A percentile compares a stretch with the other conserved stretches of the same genome.
Conservation (phyloP, 2,329 filamentous ascomycete species). For the Pseudopyricularia cyperi region DNA sequence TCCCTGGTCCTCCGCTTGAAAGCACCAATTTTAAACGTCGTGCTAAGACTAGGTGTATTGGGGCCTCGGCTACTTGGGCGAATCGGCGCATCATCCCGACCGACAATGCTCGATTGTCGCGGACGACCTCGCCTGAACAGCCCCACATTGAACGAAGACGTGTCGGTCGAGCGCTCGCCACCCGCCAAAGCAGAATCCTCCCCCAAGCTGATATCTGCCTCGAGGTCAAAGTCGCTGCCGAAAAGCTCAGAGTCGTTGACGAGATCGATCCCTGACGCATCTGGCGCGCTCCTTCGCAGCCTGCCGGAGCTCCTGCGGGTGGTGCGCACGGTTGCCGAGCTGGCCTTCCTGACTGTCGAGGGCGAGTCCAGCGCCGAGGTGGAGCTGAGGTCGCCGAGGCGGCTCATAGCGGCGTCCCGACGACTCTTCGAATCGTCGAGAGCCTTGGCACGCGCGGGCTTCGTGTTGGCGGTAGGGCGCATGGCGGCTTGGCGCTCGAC, state of each 20-base stretch:
- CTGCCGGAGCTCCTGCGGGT: slow-evolving; percentile 21
- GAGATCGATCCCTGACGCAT: slow-evolving; percentile 33
- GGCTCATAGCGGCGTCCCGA: slow-evolving; percentile 23
- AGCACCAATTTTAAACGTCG: slow-evolving; percentile 40
- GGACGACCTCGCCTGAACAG: slow-evolving; percentile 30
- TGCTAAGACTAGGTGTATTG: slow-evolving; percentile 33
- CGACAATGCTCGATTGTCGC: slow-evolving; percentile 36
- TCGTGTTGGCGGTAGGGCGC: slow-evolving; percentile 4
- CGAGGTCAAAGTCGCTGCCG: slow-evolving; percentile 23
- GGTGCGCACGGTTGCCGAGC: slow-evolving; percentile 18
- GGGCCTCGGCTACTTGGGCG: slow-evolving; percentile 37
- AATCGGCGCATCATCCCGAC: slow-evolving; percentile 36
- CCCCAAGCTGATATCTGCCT: slow-evolving; percentile 20
- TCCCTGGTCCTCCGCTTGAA: slow-evolving; percentile 46
- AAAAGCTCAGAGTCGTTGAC: slow-evolving; percentile 34
- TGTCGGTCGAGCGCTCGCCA: slow-evolving; percentile 25
- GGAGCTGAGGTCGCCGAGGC: slow-evolving; percentile 20
- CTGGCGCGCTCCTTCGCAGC: slow-evolving; percentile 14
- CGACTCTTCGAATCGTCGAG: slow-evolving; percentile 13
- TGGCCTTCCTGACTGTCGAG: slow-evolving; percentile 6
- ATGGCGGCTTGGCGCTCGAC: slow-evolving; percentile 11
- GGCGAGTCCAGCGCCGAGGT: slow-evolving; percentile 8
- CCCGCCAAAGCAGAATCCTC: slow-evolving; percentile 15
- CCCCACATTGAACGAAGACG: slow-evolving; percentile 31
- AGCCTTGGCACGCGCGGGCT: slow-evolving; percentile 9